Base-by-base conservation (phyloP, 1,139 yeast species). In the Yamadazyma dendronema region DNA sequence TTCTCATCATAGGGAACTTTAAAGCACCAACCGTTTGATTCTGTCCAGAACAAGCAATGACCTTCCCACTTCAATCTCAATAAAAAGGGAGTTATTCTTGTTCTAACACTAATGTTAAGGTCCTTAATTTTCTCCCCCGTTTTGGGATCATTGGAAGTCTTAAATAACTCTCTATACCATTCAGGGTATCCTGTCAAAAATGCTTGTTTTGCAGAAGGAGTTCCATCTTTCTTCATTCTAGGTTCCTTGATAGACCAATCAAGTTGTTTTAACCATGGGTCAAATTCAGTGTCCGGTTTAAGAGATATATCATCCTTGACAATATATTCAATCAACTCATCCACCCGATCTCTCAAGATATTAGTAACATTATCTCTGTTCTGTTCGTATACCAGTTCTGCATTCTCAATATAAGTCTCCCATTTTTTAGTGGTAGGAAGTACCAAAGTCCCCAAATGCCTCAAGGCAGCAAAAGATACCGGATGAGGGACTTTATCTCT, bases 151-250 rank as follows among this genome's bases (percentile, higher is more conserved):
- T 57, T 53, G 1, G 59, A 53, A 4, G 74, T 63, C 6, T 78
- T 77, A 53, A 79, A 81, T 17, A 92, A 65, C 3, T 81, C 83
- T 42, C 86, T 77, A 58, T 87, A 94, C 99, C 99, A 94, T 48
- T 84, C 84, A 0, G 99, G 99, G 54, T 74, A 88, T 0, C 97
- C 97, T 0, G 96, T 94, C 36, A 88, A 56, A 52, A 78, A 89
- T 0, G 77, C 74, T 56, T 88, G 95, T 23, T 77, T 79, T 37
- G 89, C 87, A n/a, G 67, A 74, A 0, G 87, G 87, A n/a, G 67
- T 67, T 4, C 95, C 95, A 28, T 78, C 74, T 56, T 87, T 89
- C 13, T 82, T 85, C 36, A 79, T 50, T 40, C 79, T 74, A 0
- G 74, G 60, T 1, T 85, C 83, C 33, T 72, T 72, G 3, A 81